Evolutionary conservation across 116 monocot species (phyloP), one percentile per base, ranked within the genome.

Genomic region (Phalaenopsis hybrid): DNA sequence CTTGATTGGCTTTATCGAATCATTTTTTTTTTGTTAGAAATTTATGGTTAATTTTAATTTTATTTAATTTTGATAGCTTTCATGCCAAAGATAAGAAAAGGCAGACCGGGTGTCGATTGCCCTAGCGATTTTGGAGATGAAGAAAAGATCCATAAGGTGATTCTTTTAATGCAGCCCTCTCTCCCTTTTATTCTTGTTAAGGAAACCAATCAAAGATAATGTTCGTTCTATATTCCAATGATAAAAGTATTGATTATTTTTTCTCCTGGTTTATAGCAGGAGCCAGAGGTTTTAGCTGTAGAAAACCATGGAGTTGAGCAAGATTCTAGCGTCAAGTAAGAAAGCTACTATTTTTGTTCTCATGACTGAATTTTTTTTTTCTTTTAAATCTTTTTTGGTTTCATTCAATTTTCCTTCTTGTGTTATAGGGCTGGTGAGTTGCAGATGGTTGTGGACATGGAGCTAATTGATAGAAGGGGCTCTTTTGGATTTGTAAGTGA

Each of bases 21-120:
- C 51, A 51, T 11, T 51, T 52, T 52, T 52, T 52, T 13, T 52
- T 51, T 57, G 31, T 18, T 46, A 37, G n/a, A 75, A 65, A 65
- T 23, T 9, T 8, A 65, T 65, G 8, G 65, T 13, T 65, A 65
- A 65, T 65, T 25, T 8, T 6, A 65, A 25, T 25, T 65, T 65
- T 65, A 21, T 65, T 65, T 65, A 23, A 65, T 65, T 65, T 65
- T 21, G 65, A 52, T 76, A 96, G 96, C 96, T 41, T 96, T 94
- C 79, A 82, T 86, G 83, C 86, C 87, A 23, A 88, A 77, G 63
- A 87, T 96, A 9, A 96, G 85, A 77, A 88, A 82, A 72, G 79
- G 85, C 10, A 88, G 92, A 69, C 68, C 87, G 3, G 68, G 86
- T 81, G 79, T 78, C 37, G 88, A 86, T 8, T 82, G 80, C 16